phyloP scores from a whole-genome alignment of 1,139 yeast species.

The Debaryomycetaceae sp. region DNA sequence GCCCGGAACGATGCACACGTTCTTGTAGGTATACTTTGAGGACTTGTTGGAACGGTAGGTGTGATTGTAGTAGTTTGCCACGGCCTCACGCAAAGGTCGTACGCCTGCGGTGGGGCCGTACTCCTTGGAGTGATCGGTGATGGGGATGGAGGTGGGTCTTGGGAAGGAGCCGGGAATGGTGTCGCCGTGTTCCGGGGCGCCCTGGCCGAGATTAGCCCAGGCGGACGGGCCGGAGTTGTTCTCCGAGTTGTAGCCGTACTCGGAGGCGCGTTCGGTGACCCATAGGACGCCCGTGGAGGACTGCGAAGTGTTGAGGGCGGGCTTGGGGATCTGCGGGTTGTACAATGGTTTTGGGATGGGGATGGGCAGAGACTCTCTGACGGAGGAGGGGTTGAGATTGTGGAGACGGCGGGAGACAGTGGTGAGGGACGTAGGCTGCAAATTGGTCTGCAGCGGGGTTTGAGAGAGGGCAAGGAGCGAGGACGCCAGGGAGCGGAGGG shows the following conservation, averaged over 20 bases:
- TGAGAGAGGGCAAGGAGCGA: conserved; percentile 23
- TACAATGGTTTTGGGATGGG: conserved; percentile 41
- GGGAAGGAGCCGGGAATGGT: conserved; percentile 50
- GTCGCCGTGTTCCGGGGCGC: conserved; percentile 62
- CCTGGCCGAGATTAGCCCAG: conserved; percentile 64
- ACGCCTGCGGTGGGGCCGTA: conserved; percentile 61
- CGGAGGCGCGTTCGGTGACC: conserved; percentile 59
- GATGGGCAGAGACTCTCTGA: conserved; percentile 35
- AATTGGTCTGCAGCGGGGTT: conserved; percentile 2
- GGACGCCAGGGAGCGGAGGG: conserved; percentile 30
- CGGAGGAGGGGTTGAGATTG: conserved; percentile 11
- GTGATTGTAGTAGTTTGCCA: conserved; percentile 50
- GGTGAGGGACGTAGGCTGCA: background rate
- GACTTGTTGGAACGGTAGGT: conserved; percentile 40
- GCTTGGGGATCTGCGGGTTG: conserved; percentile 38
- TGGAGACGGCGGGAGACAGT: conserved; percentile 6
- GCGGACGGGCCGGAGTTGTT: conserved; percentile 22
- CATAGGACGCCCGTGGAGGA: conserved; percentile 62
- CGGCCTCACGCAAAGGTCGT: conserved; percentile 47
- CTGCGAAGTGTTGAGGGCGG: conserved; percentile 53
- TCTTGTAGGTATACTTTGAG: conserved; percentile 53
- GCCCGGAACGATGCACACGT: conserved; percentile 61
- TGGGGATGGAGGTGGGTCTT: conserved; percentile 42
- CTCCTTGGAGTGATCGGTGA: conserved; percentile 45
- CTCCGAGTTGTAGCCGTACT: conserved; percentile 42